Conservation (phyloP, 305 asterid species). For the Vinca major region DNA sequence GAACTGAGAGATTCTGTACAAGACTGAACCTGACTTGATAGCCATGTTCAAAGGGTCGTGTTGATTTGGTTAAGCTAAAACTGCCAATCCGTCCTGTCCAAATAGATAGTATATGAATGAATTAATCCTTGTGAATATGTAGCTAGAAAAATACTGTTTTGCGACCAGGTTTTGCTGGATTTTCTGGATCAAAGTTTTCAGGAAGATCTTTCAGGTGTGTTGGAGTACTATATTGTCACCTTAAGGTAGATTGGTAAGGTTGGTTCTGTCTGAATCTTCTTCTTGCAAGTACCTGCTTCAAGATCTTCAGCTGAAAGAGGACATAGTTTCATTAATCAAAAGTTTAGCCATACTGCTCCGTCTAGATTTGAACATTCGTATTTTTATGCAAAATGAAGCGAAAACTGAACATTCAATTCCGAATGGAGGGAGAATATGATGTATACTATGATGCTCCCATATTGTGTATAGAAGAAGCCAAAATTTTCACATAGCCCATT, state of each 20-base stretch:
- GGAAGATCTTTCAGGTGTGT: not conserved
- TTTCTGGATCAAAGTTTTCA: slow-evolving; percentile 4
- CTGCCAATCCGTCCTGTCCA: slow-evolving; percentile 59
- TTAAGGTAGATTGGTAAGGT: slow-evolving; percentile 86
- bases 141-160: slow-evolving; percentile 10
- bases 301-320: slow-evolving; percentile 32
- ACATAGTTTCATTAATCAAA: too few species aligned
- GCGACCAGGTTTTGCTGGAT: slow-evolving; percentile 14
- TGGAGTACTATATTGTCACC: slow-evolving; percentile 29
- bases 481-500: too few species aligned
- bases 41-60: slow-evolving; percentile 38
- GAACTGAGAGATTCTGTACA: slow-evolving; percentile 63
- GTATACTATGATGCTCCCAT: too few species aligned
- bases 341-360: too few species aligned
- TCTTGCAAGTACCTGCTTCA: slow-evolving; percentile 67
- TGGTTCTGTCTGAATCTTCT: slow-evolving; percentile 68
- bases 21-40: slow-evolving; percentile 76
- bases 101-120: slow-evolving; percentile 15
- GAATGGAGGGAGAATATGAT: too few species aligned
- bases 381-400: too few species aligned
- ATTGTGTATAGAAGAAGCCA: too few species aligned
- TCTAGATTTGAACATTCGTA: too few species aligned
- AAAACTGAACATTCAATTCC: too few species aligned
- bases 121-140: too few species aligned
- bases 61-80: slow-evolving; percentile 31